Evolutionary conservation across 805 yeast genomes (phyloP), one percentile per base, ranked within the genome.

Genomic region (Kluyveromyces siamensis): DNA sequence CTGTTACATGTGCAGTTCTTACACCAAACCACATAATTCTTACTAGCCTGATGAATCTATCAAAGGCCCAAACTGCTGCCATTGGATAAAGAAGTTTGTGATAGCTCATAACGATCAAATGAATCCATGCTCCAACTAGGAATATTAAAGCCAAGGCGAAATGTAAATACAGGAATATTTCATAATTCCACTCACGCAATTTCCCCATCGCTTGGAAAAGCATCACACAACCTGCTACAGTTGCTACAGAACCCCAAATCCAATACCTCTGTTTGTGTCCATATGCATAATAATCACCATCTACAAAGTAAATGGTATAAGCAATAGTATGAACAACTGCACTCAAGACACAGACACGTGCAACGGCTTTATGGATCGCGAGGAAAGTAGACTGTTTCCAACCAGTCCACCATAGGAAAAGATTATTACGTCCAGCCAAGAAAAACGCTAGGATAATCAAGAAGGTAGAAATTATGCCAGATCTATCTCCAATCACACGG

Each of bases 401-500:
- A 4, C 89, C 87, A 1, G 89, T 77, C 11, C 80, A 47, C 66
- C 68, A 69, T 49, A 77, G 72, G 58, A 85, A 68, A 37, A 87
- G 75, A 56, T 83, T 85, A 63, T 85, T 86, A 55, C 91, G 70
- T 27, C 84, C 83, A 5, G 85, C 85, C 64, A 85, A 81, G 48
- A 83, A 67, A 51, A 77, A 74, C 10, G 80, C 59, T 8, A 75
- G 61, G 2, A 87, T 86, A 50, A 80, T 69, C 49, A 79, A 48
- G 51, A 72, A 78, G 42, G 75, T 59, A 2, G 74, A 63, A 52
- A 76, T 62, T 25, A 76, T 52, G 33, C 76, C 83, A 10, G 79
- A 62, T 61, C 85, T 69, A 61, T 79, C 83, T 27, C 77, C 81
- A 19, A 81, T 50, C 37, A 51, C 50, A 37, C 60, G 45, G 6